Evolutionary conservation across 1,284 basidiomycete species (phyloP).

Genomic region (Pseudozyma sp.): DNA sequence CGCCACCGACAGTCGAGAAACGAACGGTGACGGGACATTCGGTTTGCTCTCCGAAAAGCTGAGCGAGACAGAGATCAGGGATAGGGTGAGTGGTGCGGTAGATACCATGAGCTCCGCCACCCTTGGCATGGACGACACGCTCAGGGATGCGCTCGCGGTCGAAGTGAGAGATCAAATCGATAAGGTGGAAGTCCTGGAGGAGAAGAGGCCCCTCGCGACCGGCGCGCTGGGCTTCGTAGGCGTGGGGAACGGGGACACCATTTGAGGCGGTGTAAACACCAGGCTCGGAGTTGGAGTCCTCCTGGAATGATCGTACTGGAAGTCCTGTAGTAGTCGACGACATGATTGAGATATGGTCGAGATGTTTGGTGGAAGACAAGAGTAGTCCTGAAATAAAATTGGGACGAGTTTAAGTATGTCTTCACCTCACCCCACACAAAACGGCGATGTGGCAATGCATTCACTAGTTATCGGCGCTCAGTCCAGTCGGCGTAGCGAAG

Average conservation of each 20-base stretch:
- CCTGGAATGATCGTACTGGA: conserved; percentile 30
- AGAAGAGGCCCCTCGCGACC: conserved; percentile 83
- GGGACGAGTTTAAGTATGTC: too few relatives aligned
- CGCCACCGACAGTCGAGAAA: conserved; percentile 60
- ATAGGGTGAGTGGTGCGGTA: conserved; percentile 56
- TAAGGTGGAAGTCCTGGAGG: conserved; percentile 74
- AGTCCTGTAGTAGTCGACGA: conserved; percentile 36
- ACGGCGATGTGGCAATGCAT: too few relatives aligned
- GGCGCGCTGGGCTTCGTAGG: conserved; percentile 80
- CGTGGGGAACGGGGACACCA: conserved; percentile 70
- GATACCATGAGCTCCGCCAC: conserved; percentile 58
- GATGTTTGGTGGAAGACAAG: too few relatives aligned
- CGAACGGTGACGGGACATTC: conserved; percentile 46
- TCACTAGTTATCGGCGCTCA: too few relatives aligned
- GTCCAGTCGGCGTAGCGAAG: too few relatives aligned
- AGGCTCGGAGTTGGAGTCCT: conserved; percentile 28
- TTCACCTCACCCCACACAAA: too few relatives aligned
- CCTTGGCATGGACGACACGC: conserved; percentile 64
- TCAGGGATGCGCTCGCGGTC: conserved; percentile 67
- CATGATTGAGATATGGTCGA: too few relatives aligned
- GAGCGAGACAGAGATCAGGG: conserved; percentile 43
- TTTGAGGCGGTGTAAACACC: conserved; percentile 53
- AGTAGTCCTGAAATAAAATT: too few relatives aligned
- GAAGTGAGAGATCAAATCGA: conserved; percentile 54
- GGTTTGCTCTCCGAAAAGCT: conserved; percentile 44